phyloP scores from a whole-genome alignment of 306 rosid genomes.

The Rubus idaeus region DNA sequence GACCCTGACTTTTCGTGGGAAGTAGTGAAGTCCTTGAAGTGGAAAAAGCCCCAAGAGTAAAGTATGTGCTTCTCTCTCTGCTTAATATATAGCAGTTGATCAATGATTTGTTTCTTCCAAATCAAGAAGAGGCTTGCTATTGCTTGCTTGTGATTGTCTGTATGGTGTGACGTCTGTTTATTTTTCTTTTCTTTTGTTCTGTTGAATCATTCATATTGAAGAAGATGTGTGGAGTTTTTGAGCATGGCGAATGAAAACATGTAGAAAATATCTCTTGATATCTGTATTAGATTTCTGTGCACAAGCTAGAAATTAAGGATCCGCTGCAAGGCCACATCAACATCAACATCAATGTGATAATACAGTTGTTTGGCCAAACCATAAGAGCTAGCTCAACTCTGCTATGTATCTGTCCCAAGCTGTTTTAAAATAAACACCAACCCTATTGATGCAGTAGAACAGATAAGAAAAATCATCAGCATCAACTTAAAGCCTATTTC shows the following conservation, averaged over 20 bases:
- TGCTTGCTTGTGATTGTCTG: constrained; percentile 13
- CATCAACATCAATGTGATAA: background rate
- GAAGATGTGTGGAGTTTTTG: background rate
- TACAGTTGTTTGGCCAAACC: background rate
- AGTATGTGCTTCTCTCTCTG: constrained; percentile 6
- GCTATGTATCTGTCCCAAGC: background rate
- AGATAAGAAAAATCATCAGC: background rate
- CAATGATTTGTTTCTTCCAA: constrained; percentile 22
- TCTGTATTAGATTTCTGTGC: background rate
- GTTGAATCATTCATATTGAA: background rate
- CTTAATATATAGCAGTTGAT: constrained; percentile 13
- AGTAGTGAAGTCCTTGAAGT: constrained; percentile 57
- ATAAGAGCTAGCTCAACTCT: background rate
- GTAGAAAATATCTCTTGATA: background rate
- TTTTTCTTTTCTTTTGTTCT: background rate
- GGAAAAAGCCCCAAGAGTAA: constrained; percentile 46
- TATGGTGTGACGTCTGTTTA: background rate
- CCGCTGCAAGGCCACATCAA: constrained; percentile 6
- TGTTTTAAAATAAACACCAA: background rate
- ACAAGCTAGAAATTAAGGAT: background rate
- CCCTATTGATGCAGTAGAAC: background rate
- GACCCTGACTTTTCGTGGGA: constrained; percentile 69
- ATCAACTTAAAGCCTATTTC: background rate
- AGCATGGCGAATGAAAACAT: constrained; percentile 5
- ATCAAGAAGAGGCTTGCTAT: background rate